These are phyloP conservation scores for Gomphus bonarii DNA, from an alignment of 1,284 basidiomycete species.

Conservation along the genomic window DNA sequence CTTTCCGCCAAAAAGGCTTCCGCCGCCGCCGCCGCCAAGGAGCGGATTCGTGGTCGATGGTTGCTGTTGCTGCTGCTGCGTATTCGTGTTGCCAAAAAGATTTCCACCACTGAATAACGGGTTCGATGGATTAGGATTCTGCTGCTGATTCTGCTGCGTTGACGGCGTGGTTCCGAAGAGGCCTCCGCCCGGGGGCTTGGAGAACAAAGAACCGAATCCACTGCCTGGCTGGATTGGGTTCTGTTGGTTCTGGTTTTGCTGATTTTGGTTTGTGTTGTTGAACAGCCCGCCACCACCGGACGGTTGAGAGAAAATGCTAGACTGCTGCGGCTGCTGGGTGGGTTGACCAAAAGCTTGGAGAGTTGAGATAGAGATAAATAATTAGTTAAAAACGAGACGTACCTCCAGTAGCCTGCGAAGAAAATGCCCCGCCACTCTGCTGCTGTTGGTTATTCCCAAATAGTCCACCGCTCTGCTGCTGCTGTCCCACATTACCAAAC, in stretches of 20 bases:
- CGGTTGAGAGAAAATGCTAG: background rate
- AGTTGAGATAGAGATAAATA: background rate
- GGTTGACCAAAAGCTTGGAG: slow-evolving; percentile 7
- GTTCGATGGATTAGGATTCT: slow-evolving; percentile 15
- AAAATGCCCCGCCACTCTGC: slow-evolving; percentile 29
- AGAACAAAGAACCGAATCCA: slow-evolving; percentile 18
- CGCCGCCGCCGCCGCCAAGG: slow-evolving; percentile 21
- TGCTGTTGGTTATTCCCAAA: slow-evolving; percentile 25
- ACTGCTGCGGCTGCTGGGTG: slow-evolving; percentile 14
- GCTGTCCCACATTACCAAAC: slow-evolving; percentile 23
- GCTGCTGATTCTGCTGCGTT: background rate
- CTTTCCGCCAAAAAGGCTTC: slow-evolving; percentile 33
- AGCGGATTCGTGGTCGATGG: slow-evolving; percentile 23
- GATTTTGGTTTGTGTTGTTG: slow-evolving; percentile 21
- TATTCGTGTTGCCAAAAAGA: slow-evolving; percentile 31
- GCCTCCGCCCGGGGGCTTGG: slow-evolving; percentile 16
- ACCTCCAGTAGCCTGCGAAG: slow-evolving; percentile 15
- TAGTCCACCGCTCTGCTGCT: slow-evolving; percentile 22
- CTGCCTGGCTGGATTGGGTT: slow-evolving; percentile 18
- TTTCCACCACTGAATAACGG: slow-evolving; percentile 21
- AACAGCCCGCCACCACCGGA: slow-evolving; percentile 35
- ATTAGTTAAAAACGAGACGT: background rate
- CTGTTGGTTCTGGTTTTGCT: slow-evolving; percentile 22
- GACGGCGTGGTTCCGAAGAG: slow-evolving; percentile 17
- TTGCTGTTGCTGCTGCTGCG: slow-evolving; percentile 19